Conservation (phyloP, 2,329 filamentous ascomycete genomes). For the Neofusicoccum kwambonambiense region DNA sequence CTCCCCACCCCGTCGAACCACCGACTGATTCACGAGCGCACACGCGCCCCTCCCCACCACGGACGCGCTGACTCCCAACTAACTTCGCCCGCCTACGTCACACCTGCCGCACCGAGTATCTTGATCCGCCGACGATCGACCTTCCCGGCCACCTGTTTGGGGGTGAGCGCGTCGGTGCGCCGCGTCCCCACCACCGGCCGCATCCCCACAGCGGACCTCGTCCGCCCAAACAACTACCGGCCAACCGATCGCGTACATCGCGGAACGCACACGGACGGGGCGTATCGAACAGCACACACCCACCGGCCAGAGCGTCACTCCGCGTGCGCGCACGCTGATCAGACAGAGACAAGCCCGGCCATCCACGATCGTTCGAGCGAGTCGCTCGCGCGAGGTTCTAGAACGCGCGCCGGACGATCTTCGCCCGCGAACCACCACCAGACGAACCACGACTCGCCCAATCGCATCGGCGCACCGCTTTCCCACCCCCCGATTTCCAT, state of each 20-base stretch:
- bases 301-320: neutral
- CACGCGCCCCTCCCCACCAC: neutral
- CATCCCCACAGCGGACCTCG: neutral
- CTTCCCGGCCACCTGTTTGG: neutral
- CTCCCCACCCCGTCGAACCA: neutral
- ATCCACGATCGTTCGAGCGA: no score
- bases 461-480: constrained; percentile 31
- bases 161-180: neutral
- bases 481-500: neutral
- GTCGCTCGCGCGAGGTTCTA: neutral
- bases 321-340: neutral
- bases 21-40: neutral
- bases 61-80: neutral
- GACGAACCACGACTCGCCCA: neutral
- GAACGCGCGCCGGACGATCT: neutral
- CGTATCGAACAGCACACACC: no score
- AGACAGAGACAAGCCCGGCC: neutral
- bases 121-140: constrained; percentile 11
- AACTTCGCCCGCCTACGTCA: neutral
- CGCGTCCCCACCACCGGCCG: neutral
- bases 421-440: neutral
- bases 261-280: no score
- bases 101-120: constrained; percentile 6
- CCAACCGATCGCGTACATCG: neutral
- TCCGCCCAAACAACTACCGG: neutral